Conservation (phyloP, 2,329 filamentous ascomycete species). For the Bimuria novae-zelandiae region DNA sequence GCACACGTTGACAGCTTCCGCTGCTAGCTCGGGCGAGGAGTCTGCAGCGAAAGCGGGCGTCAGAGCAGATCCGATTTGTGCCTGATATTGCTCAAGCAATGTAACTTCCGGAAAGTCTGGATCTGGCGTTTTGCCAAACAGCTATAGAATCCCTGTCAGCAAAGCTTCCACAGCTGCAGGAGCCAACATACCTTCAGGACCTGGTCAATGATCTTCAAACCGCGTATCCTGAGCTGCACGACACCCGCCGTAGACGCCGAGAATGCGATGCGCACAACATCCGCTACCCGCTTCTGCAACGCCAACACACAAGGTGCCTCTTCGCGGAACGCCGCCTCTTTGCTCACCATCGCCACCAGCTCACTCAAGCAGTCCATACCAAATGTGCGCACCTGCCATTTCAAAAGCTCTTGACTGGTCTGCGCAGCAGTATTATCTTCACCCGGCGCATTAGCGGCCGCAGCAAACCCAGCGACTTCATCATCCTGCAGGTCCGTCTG, state of each 20-base stretch:
- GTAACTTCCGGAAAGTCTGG: conserved; percentile 98
- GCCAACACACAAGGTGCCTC: conserved; percentile 77
- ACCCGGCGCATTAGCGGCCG: conserved; percentile 64
- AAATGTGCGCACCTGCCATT: conserved; percentile 95
- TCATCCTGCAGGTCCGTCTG: conserved; percentile 89
- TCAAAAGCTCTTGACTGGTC: conserved; percentile 77
- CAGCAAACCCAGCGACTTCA: conserved; percentile 93
- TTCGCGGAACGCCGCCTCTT: conserved; percentile 77
- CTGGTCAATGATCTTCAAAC: conserved; percentile 90
- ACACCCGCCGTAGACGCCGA: conserved; percentile 95
- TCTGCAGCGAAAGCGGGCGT: conserved; percentile 96
- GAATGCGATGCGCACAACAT: conserved; percentile 95
- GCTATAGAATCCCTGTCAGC: conserved; percentile 46
- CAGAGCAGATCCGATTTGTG: conserved; percentile 93
- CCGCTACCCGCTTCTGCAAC: conserved; percentile 81
- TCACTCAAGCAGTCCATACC: conserved; percentile 88
- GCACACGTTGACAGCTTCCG: conserved; percentile 95
- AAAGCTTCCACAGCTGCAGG: not conserved
- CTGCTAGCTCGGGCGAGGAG: conserved; percentile 92
- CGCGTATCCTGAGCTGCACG: conserved; percentile 85
- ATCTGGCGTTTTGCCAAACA: conserved; percentile 94
- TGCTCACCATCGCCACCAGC: conserved; percentile 76
- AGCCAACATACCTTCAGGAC: conserved; percentile 68
- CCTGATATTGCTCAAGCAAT: conserved; percentile 95
- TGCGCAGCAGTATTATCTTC: conserved; percentile 48